phyloP scores from a whole-genome alignment of 768 basidiomycete genomes.

The Zangia roseola region DNA sequence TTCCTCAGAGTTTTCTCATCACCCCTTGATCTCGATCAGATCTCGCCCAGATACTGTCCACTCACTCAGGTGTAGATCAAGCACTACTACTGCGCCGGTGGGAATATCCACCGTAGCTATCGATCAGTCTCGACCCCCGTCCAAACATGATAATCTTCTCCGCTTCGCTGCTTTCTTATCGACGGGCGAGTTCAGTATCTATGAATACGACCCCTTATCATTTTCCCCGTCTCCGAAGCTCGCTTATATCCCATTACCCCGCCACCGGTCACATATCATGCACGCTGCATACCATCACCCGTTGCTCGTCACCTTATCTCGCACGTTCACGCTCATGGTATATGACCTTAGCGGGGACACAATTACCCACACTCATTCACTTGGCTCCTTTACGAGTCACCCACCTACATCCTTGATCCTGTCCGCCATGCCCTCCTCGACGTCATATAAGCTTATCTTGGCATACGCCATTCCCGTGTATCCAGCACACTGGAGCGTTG shows the following conservation, averaged over 20 bases:
- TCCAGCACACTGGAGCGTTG: constrained; percentile 77
- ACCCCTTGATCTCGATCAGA: constrained; percentile 22
- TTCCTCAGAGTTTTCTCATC: constrained; percentile 36
- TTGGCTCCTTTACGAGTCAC: constrained; percentile 75
- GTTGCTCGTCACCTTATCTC: constrained; percentile 68
- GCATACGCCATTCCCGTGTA: constrained; percentile 78
- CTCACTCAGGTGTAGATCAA: constrained; percentile 45
- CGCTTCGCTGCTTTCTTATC: constrained; percentile 63
- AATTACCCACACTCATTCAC: constrained; percentile 59
- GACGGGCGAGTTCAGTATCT: constrained; percentile 65
- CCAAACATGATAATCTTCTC: constrained; percentile 28
- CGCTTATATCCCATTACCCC: constrained; percentile 46
- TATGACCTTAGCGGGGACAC: constrained; percentile 61
- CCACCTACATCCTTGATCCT: constrained; percentile 81
- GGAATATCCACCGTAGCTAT: constrained; percentile 66
- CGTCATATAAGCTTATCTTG: constrained; percentile 69
- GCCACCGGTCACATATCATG: constrained; percentile 47
- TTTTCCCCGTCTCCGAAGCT: constrained; percentile 41
- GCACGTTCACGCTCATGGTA: constrained; percentile 64
- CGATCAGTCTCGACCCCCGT: constrained; percentile 66
- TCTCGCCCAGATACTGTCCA: constrained; percentile 29
- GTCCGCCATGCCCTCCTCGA: constrained; percentile 52
- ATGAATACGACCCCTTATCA: constrained; percentile 49
- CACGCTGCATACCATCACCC: constrained; percentile 79
- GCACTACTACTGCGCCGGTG: constrained; percentile 26